Base-by-base conservation (phyloP, 2,329 filamentous ascomycete genomes). In the Tolypocladium guangdongense region DNA sequence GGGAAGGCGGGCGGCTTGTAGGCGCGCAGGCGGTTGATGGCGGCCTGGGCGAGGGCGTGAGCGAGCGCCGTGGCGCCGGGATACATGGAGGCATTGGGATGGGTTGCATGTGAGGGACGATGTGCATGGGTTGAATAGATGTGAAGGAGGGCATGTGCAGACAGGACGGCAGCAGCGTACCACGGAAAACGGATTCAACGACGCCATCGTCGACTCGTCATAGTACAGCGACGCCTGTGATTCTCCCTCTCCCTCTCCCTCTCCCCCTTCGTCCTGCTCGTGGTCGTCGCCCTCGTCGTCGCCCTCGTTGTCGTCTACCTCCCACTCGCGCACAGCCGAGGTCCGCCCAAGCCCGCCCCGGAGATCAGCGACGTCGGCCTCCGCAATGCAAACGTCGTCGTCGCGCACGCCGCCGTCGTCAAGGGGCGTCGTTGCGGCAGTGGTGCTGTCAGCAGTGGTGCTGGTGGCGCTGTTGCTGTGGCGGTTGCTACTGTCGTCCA, bases 1-100 rank as follows among this genome's bases (percentile, higher is more conserved):
- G 82, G 73, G 60, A 84, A 84, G 2, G 79, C 70, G 2, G 82
- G 82, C 20, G 83, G 76, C 54, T 72, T 76, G 65, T 82, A 86
- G 52, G 81, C 74, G 51, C 81, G 76, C 53, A 86, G 72, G 55
- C 82, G 77, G 53, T 79, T 76, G 58, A 86, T 68, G 63, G 80
- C 80, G 59, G 79, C 78, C 79, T 82, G 54, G 22, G 18, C 35
- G 30, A 37, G 38, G 36, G 32, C 5, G 48, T 54, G 52, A 56
- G 55, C 46, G 32, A 43, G 20, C 30, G 22, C 11, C 51, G 55
- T 49, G 57, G 46, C 55, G 58, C 55, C 58, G 56, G 51, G 58
- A 53, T 39, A 22, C 33, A 35, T 51, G 6, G 27, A 27, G 27
- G 27, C 27, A 27, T 27, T 3, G 27, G 27, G 33, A 47, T 4